Percentiles rank a stretch among this genome's conserved stretches.
Evolutionary conservation across 140 eudicot species (phyloP).

Genomic region (Erigeron philadelphicus): DNA sequence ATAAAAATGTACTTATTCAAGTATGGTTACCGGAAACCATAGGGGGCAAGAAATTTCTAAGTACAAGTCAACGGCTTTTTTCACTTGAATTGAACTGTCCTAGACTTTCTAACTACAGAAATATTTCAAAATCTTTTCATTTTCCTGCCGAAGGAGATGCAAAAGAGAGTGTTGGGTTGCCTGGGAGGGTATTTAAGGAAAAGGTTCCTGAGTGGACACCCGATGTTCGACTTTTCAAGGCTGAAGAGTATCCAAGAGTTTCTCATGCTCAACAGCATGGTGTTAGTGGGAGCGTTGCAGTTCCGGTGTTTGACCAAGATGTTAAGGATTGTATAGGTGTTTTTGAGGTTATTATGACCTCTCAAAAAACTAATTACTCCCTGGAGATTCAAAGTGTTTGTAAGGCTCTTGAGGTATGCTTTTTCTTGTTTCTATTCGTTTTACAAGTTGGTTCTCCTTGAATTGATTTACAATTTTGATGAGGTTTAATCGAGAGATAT

Average conservation of each 20-base stretch:
- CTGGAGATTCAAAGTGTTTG: constrained; percentile 81
- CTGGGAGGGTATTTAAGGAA: constrained; percentile 73
- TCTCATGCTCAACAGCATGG: constrained; percentile 62
- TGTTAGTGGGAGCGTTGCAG: constrained; percentile 89
- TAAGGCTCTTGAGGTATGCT: constrained; percentile 81
- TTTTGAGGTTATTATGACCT: constrained; percentile 75
- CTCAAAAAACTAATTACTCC: constrained; percentile 58
- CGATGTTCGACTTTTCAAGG: constrained; percentile 71
- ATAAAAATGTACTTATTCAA: constrained; percentile 60
- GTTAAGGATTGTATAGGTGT: constrained; percentile 71
- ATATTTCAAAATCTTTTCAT: constrained; percentile 50
- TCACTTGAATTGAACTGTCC: constrained; percentile 61
- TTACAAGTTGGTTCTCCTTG: not conserved
- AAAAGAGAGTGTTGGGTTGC: constrained; percentile 58
- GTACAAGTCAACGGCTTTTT: constrained; percentile 65
- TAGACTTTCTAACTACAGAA: constrained; percentile 60
- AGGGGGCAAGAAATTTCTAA: constrained; percentile 47
- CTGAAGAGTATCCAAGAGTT: constrained; percentile 83
- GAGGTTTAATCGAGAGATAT: not conserved
- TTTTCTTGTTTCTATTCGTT: constrained; percentile 15
- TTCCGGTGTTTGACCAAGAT: constrained; percentile 79
- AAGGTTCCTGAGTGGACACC: constrained; percentile 97
- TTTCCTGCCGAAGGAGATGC: constrained; percentile 62
- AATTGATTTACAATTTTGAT: not conserved
- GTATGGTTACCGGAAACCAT: constrained; percentile 74